Evolutionary conservation across 192 early-diverging fungal genomes (phyloP), one percentile per base, ranked within the genome.

Genomic region (Gigaspora rosea): DNA sequence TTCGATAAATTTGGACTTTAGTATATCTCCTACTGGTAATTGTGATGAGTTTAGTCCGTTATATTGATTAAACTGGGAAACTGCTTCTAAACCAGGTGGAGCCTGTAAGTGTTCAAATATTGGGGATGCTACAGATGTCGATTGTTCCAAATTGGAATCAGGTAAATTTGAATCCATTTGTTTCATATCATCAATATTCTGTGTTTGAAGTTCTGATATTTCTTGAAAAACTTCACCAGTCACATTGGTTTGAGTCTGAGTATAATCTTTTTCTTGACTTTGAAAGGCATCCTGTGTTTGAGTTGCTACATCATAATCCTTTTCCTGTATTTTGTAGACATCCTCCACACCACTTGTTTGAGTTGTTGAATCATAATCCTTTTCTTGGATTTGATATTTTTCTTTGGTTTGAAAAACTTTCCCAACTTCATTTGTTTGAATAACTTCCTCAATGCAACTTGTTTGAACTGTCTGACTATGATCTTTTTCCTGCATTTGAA

Each of bases 11-110:
- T 90, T 87, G 74, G 84, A 83, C 75, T 93, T 93, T 63, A 93
- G 83, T 75, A 91, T 86, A 78, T 94, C 92, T 8, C 93, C 93
- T 13, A 92, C 90, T 6, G 92, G 82, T 33, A 90, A 79, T 33
- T 82, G 50, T 9, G 77, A 64, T 6, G 79, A 36, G 10, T 58
- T 16, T 6, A 78, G 33, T 41, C 61, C 49, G 9, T 66, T 76
- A 58, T 80, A 79, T 32, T 71, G 69, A 6, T 82, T 78, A 22
- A 80, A 72, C 71, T 75, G 70, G 49, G 79, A 76, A 1, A 71
- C 79, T 9, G 57, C 54, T 41, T 82, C 81, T 46, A 65, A 35
- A 11, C 16, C 61, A 35, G 72, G 36, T 13, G 67, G 20, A 27
- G 61, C n/a, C 10, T 69, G 32, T 64, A 57, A 63, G 2, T 79